phyloP scores from a whole-genome alignment of 1,284 basidiomycete species.

The Apiotrichum domesticum region DNA sequence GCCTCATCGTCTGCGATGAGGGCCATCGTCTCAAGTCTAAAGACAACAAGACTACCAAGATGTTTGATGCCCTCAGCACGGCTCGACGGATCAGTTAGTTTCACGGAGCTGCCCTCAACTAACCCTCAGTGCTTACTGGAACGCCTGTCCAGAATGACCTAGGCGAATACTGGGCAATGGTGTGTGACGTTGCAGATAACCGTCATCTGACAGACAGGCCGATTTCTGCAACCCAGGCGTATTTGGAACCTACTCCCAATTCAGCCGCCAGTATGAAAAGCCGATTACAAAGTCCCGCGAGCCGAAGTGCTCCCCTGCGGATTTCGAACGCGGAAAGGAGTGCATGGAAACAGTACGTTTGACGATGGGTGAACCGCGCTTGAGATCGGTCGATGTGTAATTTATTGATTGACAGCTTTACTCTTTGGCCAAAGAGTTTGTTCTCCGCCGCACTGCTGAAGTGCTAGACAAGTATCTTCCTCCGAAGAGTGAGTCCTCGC shows the following conservation, averaged over 20 bases:
- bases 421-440: conserved; percentile 75
- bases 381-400: background rate
- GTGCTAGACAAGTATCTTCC: conserved; percentile 80
- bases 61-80: conserved; percentile 76
- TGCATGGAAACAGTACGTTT: conserved; percentile 60
- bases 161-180: conserved; percentile 93
- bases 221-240: conserved; percentile 91
- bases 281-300: conserved; percentile 84
- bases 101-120: conserved; percentile 6
- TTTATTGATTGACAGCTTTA: conserved; percentile 54
- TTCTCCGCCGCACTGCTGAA: conserved; percentile 77
- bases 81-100: conserved; percentile 56
- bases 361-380: too few relatives aligned
- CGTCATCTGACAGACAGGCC: conserved; percentile 51
- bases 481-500: conserved; percentile 65
- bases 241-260: conserved; percentile 62
- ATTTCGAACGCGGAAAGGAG: conserved; percentile 69
- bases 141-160: conserved; percentile 98
- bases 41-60: conserved; percentile 82
- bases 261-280: conserved; percentile 75
- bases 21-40: conserved; percentile 88
- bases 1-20: conserved; percentile 93
- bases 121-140: conserved; percentile 70
- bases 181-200: conserved; percentile 38
- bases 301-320: conserved; percentile 65